These are phyloP conservation scores for Penicillium sp. DNA, from an alignment of 2,329 filamentous ascomycete genomes.

Conservation along the genomic window DNA sequence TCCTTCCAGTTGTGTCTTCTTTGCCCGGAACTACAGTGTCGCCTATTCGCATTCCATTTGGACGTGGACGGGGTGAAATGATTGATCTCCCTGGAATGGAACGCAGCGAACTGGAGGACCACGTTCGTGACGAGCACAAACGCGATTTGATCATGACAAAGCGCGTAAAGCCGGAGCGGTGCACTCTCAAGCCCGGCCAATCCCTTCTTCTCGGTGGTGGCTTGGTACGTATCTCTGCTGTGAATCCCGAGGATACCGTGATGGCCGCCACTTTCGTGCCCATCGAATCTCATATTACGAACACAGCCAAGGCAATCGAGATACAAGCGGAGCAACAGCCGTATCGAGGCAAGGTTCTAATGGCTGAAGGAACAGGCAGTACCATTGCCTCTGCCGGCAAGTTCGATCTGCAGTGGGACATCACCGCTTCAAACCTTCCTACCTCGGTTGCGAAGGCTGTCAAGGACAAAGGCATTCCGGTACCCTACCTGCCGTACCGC, in stretches of 20 bases:
- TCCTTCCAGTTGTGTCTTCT: slow-evolving; percentile 82
- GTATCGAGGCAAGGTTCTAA: slow-evolving; percentile 64
- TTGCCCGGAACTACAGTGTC: slow-evolving; percentile 93
- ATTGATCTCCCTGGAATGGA: slow-evolving; percentile 88
- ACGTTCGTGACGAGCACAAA: slow-evolving; percentile 67
- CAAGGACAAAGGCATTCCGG: slow-evolving; percentile 60
- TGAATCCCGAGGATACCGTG: slow-evolving; percentile 64
- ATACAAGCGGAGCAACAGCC: slow-evolving; percentile 67
- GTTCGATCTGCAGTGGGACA: slow-evolving; percentile 76
- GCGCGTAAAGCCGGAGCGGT: slow-evolving; percentile 71
- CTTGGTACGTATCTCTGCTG: slow-evolving; percentile 82
- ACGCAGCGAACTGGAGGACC: slow-evolving; percentile 69
- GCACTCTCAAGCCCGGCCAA: slow-evolving; percentile 71
- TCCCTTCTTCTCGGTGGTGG: slow-evolving; percentile 84
- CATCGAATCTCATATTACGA: slow-evolving; percentile 72
- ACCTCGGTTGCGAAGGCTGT: slow-evolving; percentile 68
- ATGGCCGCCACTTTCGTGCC: slow-evolving; percentile 87
- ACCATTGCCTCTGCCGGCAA: slow-evolving; percentile 70
- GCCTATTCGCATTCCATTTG: slow-evolving; percentile 89
- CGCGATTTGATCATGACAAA: slow-evolving; percentile 74
- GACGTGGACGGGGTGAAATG: slow-evolving; percentile 80
- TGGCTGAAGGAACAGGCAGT: slow-evolving; percentile 57
- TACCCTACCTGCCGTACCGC: slow-evolving; percentile 66
- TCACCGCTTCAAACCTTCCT: slow-evolving; percentile 76
- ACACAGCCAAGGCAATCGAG: slow-evolving; percentile 74